Conservation (phyloP, 1,284 basidiomycete genomes). For the Trametes hirsuta region DNA sequence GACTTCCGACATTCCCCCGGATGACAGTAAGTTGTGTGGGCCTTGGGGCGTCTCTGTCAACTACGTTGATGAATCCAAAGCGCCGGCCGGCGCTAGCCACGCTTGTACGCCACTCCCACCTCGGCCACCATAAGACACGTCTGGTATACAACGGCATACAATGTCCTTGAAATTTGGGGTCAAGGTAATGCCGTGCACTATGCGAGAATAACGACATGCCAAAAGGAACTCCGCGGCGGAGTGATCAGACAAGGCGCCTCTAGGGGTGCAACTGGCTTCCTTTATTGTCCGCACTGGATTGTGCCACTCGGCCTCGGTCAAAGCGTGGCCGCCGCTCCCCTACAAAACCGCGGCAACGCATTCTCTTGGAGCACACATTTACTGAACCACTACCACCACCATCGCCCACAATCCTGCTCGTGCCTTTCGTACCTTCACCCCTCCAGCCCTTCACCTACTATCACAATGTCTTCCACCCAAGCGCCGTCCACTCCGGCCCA, state of each 20-base stretch:
- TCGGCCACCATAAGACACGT: too few relatives aligned
- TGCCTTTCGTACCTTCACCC: background rate
- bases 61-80: too few relatives aligned
- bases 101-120: too few relatives aligned
- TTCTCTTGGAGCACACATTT: background rate
- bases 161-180: too few relatives aligned
- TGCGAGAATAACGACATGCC: background rate
- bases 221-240: background rate
- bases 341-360: background rate
- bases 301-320: conserved; percentile 3
- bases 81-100: too few relatives aligned
- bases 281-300: conserved; percentile 6
- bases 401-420: background rate
- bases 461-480: conserved; percentile 7
- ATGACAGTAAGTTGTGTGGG: too few relatives aligned
- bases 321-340: background rate
- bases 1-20: too few relatives aligned
- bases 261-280: background rate
- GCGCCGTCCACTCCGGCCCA: background rate
- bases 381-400: conserved; percentile 1
- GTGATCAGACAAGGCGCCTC: conserved; percentile 2
- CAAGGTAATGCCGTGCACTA: background rate
- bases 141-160: too few relatives aligned
- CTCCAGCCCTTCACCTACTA: background rate
- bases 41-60: too few relatives aligned